Conservation (phyloP, 2,329 filamentous ascomycete species). For the Neopestalotiopsis rosae region DNA sequence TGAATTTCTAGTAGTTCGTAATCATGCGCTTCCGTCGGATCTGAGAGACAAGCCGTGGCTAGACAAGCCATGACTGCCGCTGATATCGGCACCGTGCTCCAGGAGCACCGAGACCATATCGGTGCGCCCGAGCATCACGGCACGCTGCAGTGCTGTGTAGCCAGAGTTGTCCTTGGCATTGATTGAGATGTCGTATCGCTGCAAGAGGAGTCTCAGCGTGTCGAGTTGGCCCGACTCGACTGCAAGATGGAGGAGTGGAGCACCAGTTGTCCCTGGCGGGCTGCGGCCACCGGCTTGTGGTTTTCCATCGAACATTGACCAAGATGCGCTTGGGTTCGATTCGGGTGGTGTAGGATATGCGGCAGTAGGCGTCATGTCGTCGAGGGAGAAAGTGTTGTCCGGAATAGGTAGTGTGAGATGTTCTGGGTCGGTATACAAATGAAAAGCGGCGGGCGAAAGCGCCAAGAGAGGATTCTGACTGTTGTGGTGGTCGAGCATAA, state of each 20-base stretch:
- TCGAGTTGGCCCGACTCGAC: constrained; percentile 36
- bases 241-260: constrained; percentile 38
- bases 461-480: constrained; percentile 8
- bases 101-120: constrained; percentile 39
- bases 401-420: constrained; percentile 33
- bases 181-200: constrained; percentile 35
- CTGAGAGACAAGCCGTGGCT: background rate
- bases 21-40: background rate
- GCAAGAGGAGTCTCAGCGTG: constrained; percentile 35
- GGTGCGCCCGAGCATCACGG: constrained; percentile 36
- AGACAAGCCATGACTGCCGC: background rate
- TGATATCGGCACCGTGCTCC: constrained; percentile 33
- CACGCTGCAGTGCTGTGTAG: constrained; percentile 38
- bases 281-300: constrained; percentile 19
- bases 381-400: constrained; percentile 29
- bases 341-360: constrained; percentile 35
- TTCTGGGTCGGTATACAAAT: constrained; percentile 32
- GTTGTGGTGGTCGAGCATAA: constrained; percentile 20
- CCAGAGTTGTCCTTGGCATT: constrained; percentile 35
- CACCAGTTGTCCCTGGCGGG: constrained; percentile 24
- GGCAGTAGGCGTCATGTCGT: constrained; percentile 25
- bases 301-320: constrained; percentile 7
- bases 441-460: constrained; percentile 22
- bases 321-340: constrained; percentile 12
- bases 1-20: background rate